phyloP scores from a whole-genome alignment of 768 basidiomycete species.

The Lactarius sanguifluus region DNA sequence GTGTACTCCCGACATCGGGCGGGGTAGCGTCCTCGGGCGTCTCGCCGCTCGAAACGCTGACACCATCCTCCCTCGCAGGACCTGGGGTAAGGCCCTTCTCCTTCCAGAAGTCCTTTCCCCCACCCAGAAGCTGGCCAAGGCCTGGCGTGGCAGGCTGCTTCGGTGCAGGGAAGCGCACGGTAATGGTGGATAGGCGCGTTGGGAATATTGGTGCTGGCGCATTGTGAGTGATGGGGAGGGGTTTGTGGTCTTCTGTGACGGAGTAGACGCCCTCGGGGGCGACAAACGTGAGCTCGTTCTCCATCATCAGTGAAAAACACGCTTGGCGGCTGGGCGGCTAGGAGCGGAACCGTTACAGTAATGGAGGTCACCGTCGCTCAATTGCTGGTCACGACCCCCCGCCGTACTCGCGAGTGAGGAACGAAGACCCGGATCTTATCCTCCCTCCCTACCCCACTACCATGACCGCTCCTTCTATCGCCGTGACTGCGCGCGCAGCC shows the following conservation, averaged over 20 bases:
- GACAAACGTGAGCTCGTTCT: slow-evolving; percentile 81
- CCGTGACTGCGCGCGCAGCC: slow-evolving; percentile 28
- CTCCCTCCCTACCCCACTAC: slow-evolving; percentile 24
- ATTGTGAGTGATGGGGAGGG: slow-evolving; percentile 45
- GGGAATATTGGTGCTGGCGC: slow-evolving; percentile 47
- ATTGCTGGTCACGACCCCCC: slow-evolving; percentile 28
- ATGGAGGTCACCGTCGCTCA: not conserved
- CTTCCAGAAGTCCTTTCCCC: slow-evolving; percentile 64
- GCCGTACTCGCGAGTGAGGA: slow-evolving; percentile 19
- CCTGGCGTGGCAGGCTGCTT: slow-evolving; percentile 59
- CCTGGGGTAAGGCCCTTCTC: slow-evolving; percentile 41
- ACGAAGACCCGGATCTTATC: slow-evolving; percentile 33
- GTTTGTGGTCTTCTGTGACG: slow-evolving; percentile 83
- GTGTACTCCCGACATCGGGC: slow-evolving; percentile 35
- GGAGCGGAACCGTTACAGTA: not conserved
- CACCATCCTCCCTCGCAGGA: slow-evolving; percentile 49
- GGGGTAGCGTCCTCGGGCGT: slow-evolving; percentile 60
- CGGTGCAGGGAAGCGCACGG: slow-evolving; percentile 58
- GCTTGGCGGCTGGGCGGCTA: slow-evolving; percentile 14
- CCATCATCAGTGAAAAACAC: slow-evolving; percentile 44
- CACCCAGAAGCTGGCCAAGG: slow-evolving; percentile 65
- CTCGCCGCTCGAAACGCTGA: slow-evolving; percentile 81
- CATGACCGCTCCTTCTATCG: slow-evolving; percentile 33
- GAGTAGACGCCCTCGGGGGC: slow-evolving; percentile 91
- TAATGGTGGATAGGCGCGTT: slow-evolving; percentile 60